phyloP scores from a whole-genome alignment of 306 rosid species.

The Trifolium subterraneum region DNA sequence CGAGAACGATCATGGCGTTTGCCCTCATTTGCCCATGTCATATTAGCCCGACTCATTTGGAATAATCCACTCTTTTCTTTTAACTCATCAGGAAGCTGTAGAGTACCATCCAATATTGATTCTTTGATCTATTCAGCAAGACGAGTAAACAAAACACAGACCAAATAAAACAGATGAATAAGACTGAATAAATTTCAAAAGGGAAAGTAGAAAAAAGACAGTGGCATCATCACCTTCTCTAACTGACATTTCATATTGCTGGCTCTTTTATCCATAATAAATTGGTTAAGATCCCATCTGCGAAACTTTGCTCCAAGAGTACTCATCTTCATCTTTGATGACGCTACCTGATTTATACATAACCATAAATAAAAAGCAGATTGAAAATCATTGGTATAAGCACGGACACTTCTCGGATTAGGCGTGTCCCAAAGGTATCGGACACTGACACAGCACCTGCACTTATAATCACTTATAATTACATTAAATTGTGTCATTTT shows the following conservation, averaged over 20 bases:
- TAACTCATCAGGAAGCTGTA: constrained; percentile 59
- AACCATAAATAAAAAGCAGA: not conserved
- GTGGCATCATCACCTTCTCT: constrained; percentile 60
- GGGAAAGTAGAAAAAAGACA: constrained; percentile 2
- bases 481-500: no score
- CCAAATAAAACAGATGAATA: constrained; percentile 32
- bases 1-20: constrained; percentile 2
- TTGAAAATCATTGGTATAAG: no score
- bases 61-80: constrained; percentile 60
- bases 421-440: no score
- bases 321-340: constrained; percentile 48
- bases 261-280: constrained; percentile 61
- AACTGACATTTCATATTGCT: constrained; percentile 55
- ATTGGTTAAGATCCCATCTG: constrained; percentile 56
- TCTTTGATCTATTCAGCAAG: constrained; percentile 65
- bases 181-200: constrained; percentile 25
- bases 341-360: constrained; percentile 48
- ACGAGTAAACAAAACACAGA: constrained; percentile 16
- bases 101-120: constrained; percentile 63
- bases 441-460: no score
- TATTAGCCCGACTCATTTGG: constrained; percentile 30
- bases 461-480: no score
- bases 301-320: constrained; percentile 47
- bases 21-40: constrained; percentile 32
- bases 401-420: no score